Percentiles rank a stretch among this genome's conserved stretches.
Evolutionary conservation across 2,329 filamentous ascomycete genomes (phyloP).

Genomic region (Aspergillus sp.): DNA sequence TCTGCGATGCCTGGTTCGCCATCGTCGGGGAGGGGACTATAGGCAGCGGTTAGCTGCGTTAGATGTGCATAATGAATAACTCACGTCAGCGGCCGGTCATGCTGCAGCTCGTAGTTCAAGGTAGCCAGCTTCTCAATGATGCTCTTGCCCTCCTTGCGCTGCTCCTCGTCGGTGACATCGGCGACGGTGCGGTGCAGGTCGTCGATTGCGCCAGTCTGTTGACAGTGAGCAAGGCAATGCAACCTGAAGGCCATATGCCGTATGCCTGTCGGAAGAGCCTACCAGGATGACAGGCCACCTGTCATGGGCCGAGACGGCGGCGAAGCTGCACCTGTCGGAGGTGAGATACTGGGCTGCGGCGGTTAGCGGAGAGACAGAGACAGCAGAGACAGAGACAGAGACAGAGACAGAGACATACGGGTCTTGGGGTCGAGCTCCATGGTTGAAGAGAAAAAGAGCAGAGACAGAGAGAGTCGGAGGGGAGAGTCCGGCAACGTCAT

Average conservation of each 20-base stretch:
- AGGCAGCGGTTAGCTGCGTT: constrained; percentile 1
- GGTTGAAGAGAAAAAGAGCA: constrained; percentile 5
- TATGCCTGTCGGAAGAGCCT: no score
- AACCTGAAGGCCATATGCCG: background rate
- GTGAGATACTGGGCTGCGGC: constrained; percentile 69
- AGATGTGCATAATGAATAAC: constrained; percentile 14
- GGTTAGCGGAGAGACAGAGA: no score
- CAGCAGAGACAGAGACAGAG: no score
- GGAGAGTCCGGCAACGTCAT: background rate
- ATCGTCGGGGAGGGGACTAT: constrained; percentile 65
- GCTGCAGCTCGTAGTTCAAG: constrained; percentile 91
- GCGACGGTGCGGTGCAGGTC: constrained; percentile 64
- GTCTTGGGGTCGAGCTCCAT: constrained; percentile 72
- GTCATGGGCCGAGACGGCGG: constrained; percentile 70
- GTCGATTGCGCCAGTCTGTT: constrained; percentile 81
- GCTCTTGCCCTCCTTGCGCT: constrained; percentile 69
- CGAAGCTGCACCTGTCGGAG: constrained; percentile 76
- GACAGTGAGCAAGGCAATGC: constrained; percentile 3
- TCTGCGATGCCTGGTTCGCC: constrained; percentile 62
- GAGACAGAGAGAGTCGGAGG: background rate
- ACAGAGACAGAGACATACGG: constrained; percentile 43
- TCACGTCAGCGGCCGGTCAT: constrained; percentile 70
- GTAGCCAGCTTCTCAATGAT: constrained; percentile 70
- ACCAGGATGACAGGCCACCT: constrained; percentile 93
- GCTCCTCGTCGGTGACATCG: constrained; percentile 46